phyloP scores from a whole-genome alignment of 345 rosid genomes.

The Citrus reticulata region DNA sequence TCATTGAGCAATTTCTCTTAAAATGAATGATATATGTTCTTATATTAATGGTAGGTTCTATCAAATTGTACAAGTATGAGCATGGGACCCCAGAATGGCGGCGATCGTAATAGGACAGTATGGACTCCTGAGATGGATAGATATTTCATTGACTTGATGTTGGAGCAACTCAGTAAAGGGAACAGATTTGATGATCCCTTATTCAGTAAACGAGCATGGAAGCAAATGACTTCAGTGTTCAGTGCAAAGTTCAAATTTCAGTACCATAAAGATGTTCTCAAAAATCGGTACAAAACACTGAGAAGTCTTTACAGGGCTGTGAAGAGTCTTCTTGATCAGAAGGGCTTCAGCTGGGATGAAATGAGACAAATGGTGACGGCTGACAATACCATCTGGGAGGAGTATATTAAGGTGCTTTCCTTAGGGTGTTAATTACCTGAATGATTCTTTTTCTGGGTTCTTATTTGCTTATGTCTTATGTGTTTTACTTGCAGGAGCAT shows the following conservation, averaged over 20 bases:
- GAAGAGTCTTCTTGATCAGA: constrained; percentile 49
- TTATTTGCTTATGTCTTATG: constrained; percentile 15
- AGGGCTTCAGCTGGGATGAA: constrained; percentile 71
- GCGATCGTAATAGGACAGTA: constrained; percentile 62
- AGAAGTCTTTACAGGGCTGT: constrained; percentile 61
- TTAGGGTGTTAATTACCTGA: not conserved
- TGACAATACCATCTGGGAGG: constrained; percentile 62
- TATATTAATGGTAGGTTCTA: not conserved
- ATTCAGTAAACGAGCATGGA: constrained; percentile 86
- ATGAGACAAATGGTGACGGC: constrained; percentile 65
- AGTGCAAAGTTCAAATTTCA: constrained; percentile 56
- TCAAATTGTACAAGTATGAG: constrained; percentile 34
- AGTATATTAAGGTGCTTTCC: constrained; percentile 64
- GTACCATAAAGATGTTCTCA: constrained; percentile 66
- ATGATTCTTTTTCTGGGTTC: not conserved
- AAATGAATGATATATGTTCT: not conserved
- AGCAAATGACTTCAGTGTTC: constrained; percentile 63
- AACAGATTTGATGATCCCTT: constrained; percentile 68
- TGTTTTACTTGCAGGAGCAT: constrained; percentile 35
- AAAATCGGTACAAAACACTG: constrained; percentile 62
- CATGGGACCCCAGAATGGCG: constrained; percentile 22
- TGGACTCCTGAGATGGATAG: constrained; percentile 91
- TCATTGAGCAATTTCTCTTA: not conserved
- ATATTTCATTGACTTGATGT: constrained; percentile 66
- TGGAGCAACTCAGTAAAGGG: constrained; percentile 70